phyloP scores from a whole-genome alignment of 768 basidiomycete genomes.

The Amanita pseudoporphyria region DNA sequence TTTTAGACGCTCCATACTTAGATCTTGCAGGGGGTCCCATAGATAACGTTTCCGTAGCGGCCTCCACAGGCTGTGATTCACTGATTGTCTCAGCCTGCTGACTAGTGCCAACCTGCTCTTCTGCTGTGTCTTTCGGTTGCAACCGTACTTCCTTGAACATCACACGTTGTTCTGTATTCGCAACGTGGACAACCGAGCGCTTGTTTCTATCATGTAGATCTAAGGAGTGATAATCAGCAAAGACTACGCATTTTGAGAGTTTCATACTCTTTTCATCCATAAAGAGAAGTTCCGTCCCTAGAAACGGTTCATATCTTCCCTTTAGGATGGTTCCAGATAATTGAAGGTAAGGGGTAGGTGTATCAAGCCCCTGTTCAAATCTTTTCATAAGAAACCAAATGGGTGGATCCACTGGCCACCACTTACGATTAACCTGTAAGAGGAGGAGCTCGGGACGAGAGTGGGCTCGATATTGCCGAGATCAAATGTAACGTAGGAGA shows the following conservation, averaged over 20 bases:
- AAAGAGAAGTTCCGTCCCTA: conserved; percentile 74
- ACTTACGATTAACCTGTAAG: too few relatives aligned
- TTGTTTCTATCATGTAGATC: conserved; percentile 30
- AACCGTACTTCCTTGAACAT: conserved; percentile 67
- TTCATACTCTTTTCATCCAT: conserved; percentile 51
- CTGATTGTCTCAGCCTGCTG: background rate
- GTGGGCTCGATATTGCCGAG: conserved; percentile 55
- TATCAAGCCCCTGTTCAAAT: too few relatives aligned
- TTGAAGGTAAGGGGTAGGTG: too few relatives aligned
- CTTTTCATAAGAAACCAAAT: too few relatives aligned
- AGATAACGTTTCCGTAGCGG: too few relatives aligned
- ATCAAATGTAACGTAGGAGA: conserved; percentile 67
- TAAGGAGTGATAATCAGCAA: too few relatives aligned
- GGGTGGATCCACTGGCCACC: too few relatives aligned
- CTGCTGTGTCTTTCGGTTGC: conserved; percentile 22
- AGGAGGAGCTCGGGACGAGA: too few relatives aligned
- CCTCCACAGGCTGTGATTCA: too few relatives aligned
- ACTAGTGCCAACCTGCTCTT: background rate
- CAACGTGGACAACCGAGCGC: conserved; percentile 42
- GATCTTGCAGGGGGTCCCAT: background rate
- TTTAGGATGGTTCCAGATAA: conserved; percentile 65
- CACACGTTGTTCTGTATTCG: conserved; percentile 57
- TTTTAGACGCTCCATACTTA: background rate
- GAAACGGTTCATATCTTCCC: conserved; percentile 54
- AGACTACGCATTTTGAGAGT: too few relatives aligned